Evolutionary conservation across 192 early-diverging fungal species (phyloP), one percentile per base, ranked within the genome.

Genomic region (Paraglomus occultum): DNA sequence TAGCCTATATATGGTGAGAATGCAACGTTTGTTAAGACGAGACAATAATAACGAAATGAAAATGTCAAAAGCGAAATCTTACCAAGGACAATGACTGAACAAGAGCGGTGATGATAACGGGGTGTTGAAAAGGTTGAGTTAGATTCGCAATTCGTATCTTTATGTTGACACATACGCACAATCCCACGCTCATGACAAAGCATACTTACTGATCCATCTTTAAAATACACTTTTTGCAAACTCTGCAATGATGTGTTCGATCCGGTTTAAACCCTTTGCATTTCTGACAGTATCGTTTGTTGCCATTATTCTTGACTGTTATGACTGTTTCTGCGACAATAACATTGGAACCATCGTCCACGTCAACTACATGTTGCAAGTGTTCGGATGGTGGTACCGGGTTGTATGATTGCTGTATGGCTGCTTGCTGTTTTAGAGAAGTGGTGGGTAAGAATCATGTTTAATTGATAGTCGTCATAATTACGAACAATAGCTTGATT

Each of bases 171-270:
- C 44, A 46, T 18, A 7, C 45, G 9, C 1, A 47, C 5, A 22
- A 51, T n/a, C 23, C 5, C 14, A 20, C 38, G 14, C 4, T 7
- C 12, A 45, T 17, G 40, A 67, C 14, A 20, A 23, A 43, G 31
- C 23, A 45, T 12, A 66, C 77, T 67, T 72, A 78, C 77, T 79
- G 78, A 48, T 79, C 78, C 78, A 79, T 79, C 23, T 79, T 79
- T 54, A 76, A 71, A 59, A 76, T 67, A 68, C 78, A 79, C 40
- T 63, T 20, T 72, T 68, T 70, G 23, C 64, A 65, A 5, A 65
- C 54, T 47, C 54, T 51, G 57, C 78, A 79, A 62, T 79, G 78
- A 68, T 79, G 78, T n/a, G 78, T 74, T 22, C 78, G 55, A 57
- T 79, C 78, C 20, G 78, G 78, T 44, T 79, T 79, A 47, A 68